Base-by-base conservation (phyloP, 1,284 basidiomycete genomes). In the Heliocybe sulcata region DNA sequence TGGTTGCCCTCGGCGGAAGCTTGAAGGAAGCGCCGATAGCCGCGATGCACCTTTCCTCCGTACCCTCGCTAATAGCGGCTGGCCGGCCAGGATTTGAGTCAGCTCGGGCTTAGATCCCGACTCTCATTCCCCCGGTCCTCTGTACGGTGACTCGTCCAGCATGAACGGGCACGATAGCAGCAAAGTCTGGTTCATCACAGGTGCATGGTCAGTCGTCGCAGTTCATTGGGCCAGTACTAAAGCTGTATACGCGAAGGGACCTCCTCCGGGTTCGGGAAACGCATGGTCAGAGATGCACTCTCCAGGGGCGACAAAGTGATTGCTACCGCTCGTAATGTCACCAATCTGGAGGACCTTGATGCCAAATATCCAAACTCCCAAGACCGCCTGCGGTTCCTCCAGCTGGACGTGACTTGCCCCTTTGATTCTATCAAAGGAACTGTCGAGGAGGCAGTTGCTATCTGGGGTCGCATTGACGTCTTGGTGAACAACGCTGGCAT, bases 401-500 rank as follows among this genome's bases (percentile, higher is more conserved):
- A 60, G 47, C 60, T 72, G 16, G 69, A 72, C 56, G 64, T 72
- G n/a, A 64, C 65, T 1, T 59, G 60, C 25, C 57, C 59, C 9
- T 58, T 60, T n/a, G 61, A 57, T 14, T 57, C 58, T 2, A 63
- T 72, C 50, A 48, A 61, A 29, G 51, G 50, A 14, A 59, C 58
- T 3, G 62, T 66, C 14, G 57, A 63, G 3, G 61, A 65, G 25
- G 69, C 66, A 1, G 51, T 65, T 8, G 33, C 33, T 14, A 35
- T 68, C 19, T 71, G 66, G 65, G 68, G 69, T 6, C 61, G 61
- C 33, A 58, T 72, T 12, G 69, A 72, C 56, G 65, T 71, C 3
- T 51, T 72, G 8, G 71, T 72, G n/a, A 72, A 70, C 54, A 71
- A 72, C 55, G 69, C 69, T 2, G 69, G 69, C 1, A 58, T 61